Percentiles rank a stretch among this genome's conserved stretches.
These are phyloP conservation scores for Cyclocybe aegerita DNA, from an alignment of 768 basidiomycete species.

Conservation along the genomic window DNA sequence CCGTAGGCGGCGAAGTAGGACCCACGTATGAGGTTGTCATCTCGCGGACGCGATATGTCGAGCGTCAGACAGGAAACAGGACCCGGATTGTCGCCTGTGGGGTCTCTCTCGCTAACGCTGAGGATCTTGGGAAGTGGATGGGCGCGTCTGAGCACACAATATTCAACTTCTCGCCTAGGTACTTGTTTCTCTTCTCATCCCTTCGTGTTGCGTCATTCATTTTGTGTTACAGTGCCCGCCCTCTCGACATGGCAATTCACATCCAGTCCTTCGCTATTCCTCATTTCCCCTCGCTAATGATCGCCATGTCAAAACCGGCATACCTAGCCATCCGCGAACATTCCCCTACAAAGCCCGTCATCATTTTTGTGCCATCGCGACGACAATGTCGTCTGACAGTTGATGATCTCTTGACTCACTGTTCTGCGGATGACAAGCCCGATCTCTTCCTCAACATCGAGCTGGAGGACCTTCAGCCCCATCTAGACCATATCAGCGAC, in stretches of 20 bases:
- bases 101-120: conserved; percentile 93
- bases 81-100: conserved; percentile 94
- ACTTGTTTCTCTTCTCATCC: conserved; percentile 11
- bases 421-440: conserved; percentile 80
- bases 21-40: conserved; percentile 96
- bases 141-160: conserved; percentile 91
- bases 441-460: conserved; percentile 91
- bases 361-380: conserved; percentile 90
- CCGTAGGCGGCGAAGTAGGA: conserved; percentile 92
- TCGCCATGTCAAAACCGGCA: conserved; percentile 97
- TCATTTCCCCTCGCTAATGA: conserved; percentile 99
- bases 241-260: conserved; percentile 96
- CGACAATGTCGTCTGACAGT: conserved; percentile 94
- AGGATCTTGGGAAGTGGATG: conserved; percentile 97
- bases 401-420: conserved; percentile 87
- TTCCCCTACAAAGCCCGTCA: conserved; percentile 81
- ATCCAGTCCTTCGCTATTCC: conserved; percentile 93
- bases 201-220: conserved; percentile 3
- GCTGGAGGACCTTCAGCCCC: conserved; percentile 76
- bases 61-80: conserved; percentile 88
- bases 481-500: conserved; percentile 84
- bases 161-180: conserved; percentile 97
- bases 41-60: conserved; percentile 95
- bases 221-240: conserved; percentile 69
- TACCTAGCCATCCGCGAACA: conserved; percentile 92